phyloP scores from a whole-genome alignment of 2,329 filamentous ascomycete genomes.

The Microcera coccophila region DNA sequence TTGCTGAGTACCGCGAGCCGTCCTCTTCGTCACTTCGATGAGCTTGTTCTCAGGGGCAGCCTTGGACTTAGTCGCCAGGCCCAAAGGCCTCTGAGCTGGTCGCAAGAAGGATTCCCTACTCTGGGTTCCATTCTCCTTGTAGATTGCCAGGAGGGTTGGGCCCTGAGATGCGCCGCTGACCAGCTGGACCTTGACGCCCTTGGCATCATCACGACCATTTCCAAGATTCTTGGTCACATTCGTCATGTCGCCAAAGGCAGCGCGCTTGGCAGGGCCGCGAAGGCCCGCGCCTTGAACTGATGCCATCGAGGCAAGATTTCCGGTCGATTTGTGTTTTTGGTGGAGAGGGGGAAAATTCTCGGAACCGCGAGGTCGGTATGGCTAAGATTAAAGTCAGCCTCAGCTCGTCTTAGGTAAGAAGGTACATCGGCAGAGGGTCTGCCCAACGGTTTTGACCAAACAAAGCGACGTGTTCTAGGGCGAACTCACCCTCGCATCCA shows the following conservation, averaged over 20 bases:
- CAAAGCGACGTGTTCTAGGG: slow-evolving; percentile 9
- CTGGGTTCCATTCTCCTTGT: slow-evolving; percentile 44
- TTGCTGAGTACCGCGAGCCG: slow-evolving; percentile 12
- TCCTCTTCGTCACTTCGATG: slow-evolving; percentile 25
- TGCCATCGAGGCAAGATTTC: slow-evolving; percentile 46
- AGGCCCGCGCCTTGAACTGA: slow-evolving; percentile 27
- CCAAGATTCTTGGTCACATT: slow-evolving; percentile 52
- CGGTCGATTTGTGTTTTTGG: slow-evolving; percentile 76
- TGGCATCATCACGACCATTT: slow-evolving; percentile 31
- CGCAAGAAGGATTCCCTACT: slow-evolving; percentile 37
- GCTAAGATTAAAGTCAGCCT: slow-evolving; percentile 29
- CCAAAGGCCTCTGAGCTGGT: slow-evolving; percentile 33
- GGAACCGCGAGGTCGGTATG: slow-evolving; percentile 45
- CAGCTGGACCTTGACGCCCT: slow-evolving; percentile 33
- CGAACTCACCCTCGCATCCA: slow-evolving; percentile 36
- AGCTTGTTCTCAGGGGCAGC: slow-evolving; percentile 21
- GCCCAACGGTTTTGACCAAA: neutral
- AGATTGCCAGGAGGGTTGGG: slow-evolving; percentile 24
- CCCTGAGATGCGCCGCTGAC: slow-evolving; percentile 24
- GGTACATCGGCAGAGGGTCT: neutral
- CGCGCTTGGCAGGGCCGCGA: slow-evolving; percentile 61
- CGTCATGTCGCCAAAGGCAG: slow-evolving; percentile 78
- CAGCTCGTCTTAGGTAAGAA: neutral
- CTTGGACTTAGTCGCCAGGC: slow-evolving; percentile 22
- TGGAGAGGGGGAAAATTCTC: slow-evolving; percentile 56